phyloP scores from a whole-genome alignment of 257 asterid species.

The Coffea canephora region DNA sequence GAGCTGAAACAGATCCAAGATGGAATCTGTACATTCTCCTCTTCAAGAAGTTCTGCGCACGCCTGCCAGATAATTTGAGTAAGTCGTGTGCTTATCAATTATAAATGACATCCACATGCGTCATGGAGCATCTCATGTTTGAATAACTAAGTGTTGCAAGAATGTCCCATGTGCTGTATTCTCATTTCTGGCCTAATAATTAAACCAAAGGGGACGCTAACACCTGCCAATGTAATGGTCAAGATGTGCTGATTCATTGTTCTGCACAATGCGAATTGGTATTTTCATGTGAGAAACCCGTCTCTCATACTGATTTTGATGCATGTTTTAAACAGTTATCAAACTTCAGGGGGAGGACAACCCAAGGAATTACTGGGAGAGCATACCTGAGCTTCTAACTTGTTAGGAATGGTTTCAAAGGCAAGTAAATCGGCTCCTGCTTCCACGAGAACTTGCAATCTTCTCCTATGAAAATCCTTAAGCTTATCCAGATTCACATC shows the following conservation, averaged over 20 bases:
- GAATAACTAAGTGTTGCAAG: background rate
- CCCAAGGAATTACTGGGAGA: background rate
- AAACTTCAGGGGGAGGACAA: background rate
- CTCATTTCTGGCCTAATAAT: background rate
- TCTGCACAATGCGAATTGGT: background rate
- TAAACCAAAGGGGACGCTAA: background rate
- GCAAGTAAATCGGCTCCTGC: slow-evolving; percentile 81
- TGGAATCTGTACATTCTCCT: slow-evolving; percentile 59
- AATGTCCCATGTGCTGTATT: background rate
- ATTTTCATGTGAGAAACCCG: background rate
- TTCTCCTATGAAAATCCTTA: slow-evolving; percentile 72
- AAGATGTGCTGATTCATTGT: background rate
- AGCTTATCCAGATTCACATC: slow-evolving; percentile 46
- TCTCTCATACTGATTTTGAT: background rate
- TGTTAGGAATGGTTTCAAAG: slow-evolving; percentile 88
- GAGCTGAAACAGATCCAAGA: slow-evolving; percentile 91
- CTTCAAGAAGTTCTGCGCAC: slow-evolving; percentile 66
- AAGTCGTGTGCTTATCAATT: background rate
- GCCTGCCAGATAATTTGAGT: slow-evolving; percentile 41
- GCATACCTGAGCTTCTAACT: slow-evolving; percentile 78
- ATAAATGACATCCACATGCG: background rate
- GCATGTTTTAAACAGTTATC: background rate
- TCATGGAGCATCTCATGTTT: background rate
- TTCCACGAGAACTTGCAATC: slow-evolving; percentile 73
- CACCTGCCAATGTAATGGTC: background rate